Evolutionary conservation across 2,329 filamentous ascomycete species (phyloP), one percentile per base, ranked within the genome.

Genomic region (Aureobasidium sp.): DNA sequence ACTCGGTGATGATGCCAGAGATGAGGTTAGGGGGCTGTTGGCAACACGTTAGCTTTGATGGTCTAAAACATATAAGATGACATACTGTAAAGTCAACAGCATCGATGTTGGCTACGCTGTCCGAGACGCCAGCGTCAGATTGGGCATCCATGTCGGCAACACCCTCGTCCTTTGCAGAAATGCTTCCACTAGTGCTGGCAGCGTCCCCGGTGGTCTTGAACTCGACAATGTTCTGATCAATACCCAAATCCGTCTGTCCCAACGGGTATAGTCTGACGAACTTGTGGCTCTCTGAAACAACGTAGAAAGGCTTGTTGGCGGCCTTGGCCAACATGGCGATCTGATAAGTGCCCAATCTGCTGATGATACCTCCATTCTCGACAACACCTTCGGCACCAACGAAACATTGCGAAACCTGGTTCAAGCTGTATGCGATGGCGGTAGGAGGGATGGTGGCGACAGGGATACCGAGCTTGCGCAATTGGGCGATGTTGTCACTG

Each of bases 231-330:
- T 85, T 82, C 75, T 96, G 91, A 71, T 88, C 83, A 67, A 96
- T 86, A 0, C 89, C 89, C 63, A 96, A 78, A 71, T 94, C 89
- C 63, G 87, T 85, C 75, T 96, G 91, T 65, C 87, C 86, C 25
- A 94, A 78, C 1, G 93, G 90, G 69, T 92, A 94, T 61, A 94
- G 82, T 69, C 91, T 84, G 49, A 95, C 91, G 72, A 99, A 97
- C 77, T 99, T 99, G 80, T 99, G 94, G 69, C 90, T 95, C 78
- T 99, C 94, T 1, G 89, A 89, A 5, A 94, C 91, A 20, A 96
- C 91, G 70, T 95, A 96, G 68, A 97, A 90, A 0, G 89, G 89
- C 65, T 90, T 87, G 42, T 87, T 84, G 64, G 83, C 82, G 15
- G 83, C 83, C 69, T 87, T 87, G 5, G 92, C 91, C 58, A 97